phyloP scores from a whole-genome alignment of 2,329 filamentous ascomycete species.

The Raffaelea deltoideospora region DNA sequence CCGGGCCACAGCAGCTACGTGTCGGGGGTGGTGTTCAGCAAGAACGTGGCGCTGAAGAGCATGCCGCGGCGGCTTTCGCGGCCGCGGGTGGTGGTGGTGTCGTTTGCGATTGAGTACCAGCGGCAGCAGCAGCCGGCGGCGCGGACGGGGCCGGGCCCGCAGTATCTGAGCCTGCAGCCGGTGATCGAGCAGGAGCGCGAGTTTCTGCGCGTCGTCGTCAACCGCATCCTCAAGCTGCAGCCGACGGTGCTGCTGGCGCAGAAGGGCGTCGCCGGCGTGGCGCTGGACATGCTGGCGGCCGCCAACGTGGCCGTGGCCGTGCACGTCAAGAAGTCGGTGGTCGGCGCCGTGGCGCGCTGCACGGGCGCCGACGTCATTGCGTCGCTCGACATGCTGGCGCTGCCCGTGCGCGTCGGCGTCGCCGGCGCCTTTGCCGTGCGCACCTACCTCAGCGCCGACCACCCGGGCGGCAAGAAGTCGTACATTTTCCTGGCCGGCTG shows the following conservation, averaged over 20 bases:
- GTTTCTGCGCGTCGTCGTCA: constrained; percentile 81
- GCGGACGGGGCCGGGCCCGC: too few species aligned
- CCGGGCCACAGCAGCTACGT: constrained; percentile 92
- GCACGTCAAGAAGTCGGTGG: constrained; percentile 91
- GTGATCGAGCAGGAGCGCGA: constrained; percentile 95
- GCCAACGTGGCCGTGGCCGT: constrained; percentile 87
- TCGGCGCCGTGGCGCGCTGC: constrained; percentile 86
- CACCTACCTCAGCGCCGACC: constrained; percentile 72
- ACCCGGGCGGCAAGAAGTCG: constrained; percentile 68
- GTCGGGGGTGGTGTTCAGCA: constrained; percentile 91
- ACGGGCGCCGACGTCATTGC: constrained; percentile 87
- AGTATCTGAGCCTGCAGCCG: constrained; percentile 96
- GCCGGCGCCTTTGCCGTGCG: constrained; percentile 88
- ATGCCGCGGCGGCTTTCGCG: constrained; percentile 79
- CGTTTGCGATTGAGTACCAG: constrained; percentile 91
- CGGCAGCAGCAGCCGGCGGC: constrained; percentile 68
- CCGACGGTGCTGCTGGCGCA: constrained; percentile 85
- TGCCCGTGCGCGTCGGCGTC: constrained; percentile 61
- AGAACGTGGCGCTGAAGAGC: constrained; percentile 89
- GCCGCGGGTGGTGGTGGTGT: constrained; percentile 81
- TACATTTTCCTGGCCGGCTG: constrained; percentile 93
- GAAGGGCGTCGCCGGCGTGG: constrained; percentile 81
- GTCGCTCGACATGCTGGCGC: constrained; percentile 80
- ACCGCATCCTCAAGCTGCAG: constrained; percentile 70
- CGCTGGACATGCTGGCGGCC: constrained; percentile 73